Evolutionary conservation across 2,329 filamentous ascomycete genomes (phyloP), one percentile per base, ranked within the genome.

Genomic region (Whalleya microplaca): DNA sequence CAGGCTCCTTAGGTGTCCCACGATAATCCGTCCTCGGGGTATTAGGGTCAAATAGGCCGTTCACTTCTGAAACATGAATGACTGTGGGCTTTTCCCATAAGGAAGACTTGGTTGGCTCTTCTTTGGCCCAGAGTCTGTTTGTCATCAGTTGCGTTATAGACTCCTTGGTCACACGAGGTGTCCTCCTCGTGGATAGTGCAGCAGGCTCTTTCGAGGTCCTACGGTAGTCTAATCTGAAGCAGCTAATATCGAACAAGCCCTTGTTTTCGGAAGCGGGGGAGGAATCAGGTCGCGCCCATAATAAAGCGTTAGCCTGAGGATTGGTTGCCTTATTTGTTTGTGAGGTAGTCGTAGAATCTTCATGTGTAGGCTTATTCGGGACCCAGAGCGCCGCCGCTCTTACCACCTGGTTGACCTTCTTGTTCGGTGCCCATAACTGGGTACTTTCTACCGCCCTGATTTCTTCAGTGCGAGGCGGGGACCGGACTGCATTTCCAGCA

Each of bases 381-480:
- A 44, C 55, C 64, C 64, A 66, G 21, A 66, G 58, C 10, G 61
- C 45, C 9, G 45, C 54, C 10, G 43, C 16, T 9, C 6, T 48
- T 6, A 9, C 45, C 3, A 29, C n/a, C 8, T 41, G n/a, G 27
- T 8, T 32, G 8, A 21, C 21, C 3, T 51, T 46, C 9, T 48
- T 10, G 14, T 29, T 47, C 18, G 48, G 41, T 16, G 32, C 50
- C 77, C 77, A 79, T 41, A 79, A 62, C 4, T 69, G 55, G 16
- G 64, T 66, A 62, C 75, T 78, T 57, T 75, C 69, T 37, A 79
- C 68, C 14, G 63, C 53, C 16, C 63, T 56, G 12, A 69, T 63
- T 45, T 71, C 69, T 9, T 68, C 58, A 29, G 61, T 61, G 32
- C 66, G 69, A 10, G 66, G 62, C 46, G 70, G 69, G 12, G 69